phyloP scores from a whole-genome alignment of 2,329 filamentous ascomycete species.

The Exophiala phaeomuriformis region DNA sequence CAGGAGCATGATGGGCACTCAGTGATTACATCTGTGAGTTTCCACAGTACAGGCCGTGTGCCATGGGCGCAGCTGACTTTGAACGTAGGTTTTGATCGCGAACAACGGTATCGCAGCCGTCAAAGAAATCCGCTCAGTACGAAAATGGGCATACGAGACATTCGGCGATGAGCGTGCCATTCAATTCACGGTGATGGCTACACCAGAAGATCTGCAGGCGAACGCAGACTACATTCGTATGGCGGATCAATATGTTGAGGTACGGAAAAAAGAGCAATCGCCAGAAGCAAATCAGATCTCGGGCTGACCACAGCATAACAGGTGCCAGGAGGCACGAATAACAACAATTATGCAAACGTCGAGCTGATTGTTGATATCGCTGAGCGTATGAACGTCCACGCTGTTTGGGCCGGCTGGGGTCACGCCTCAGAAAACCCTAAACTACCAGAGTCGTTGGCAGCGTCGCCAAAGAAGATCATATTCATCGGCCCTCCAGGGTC shows the following conservation, averaged over 20 bases:
- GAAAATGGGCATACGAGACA: conserved; percentile 99
- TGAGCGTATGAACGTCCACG: conserved; percentile 96
- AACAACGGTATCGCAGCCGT: conserved; percentile 99
- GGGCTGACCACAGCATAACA: conserved; percentile 28
- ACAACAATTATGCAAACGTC: conserved; percentile 99
- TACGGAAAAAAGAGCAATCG: conserved; percentile 31
- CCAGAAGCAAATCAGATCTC: background rate
- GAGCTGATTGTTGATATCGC: conserved; percentile 98
- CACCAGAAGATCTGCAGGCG: conserved; percentile 90
- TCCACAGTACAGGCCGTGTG: background rate
- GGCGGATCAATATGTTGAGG: conserved; percentile 98
- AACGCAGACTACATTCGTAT: conserved; percentile 99
- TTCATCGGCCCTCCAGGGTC: conserved; percentile 98
- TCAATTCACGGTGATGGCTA: conserved; percentile 99
- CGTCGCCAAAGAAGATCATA: conserved; percentile 95
- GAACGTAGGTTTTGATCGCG: conserved; percentile 79
- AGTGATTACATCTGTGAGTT: conserved; percentile 88
- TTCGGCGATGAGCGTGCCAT: conserved; percentile 98
- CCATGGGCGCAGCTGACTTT: conserved; percentile 18
- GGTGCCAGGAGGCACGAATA: conserved; percentile 97
- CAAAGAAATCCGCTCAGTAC: conserved; percentile 97
- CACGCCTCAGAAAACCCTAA: conserved; percentile 99
- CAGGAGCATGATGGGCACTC: conserved; percentile 84
- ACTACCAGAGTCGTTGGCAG: conserved; percentile 88
- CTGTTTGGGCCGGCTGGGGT: conserved; percentile 98